phyloP scores from a whole-genome alignment of 805 yeast genomes.

The Novakomyces olei region DNA sequence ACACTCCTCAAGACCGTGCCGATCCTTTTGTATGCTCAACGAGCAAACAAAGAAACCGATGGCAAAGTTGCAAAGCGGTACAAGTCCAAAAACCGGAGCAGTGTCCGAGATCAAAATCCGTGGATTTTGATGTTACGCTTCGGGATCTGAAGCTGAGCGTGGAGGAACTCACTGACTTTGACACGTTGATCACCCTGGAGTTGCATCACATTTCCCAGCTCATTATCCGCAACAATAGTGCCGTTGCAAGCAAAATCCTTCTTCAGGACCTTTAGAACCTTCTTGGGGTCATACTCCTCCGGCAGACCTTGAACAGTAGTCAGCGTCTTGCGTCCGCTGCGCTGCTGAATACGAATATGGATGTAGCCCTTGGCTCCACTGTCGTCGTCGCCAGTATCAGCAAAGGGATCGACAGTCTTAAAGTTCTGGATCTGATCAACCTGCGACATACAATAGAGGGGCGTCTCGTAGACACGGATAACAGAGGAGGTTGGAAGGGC shows the following conservation, averaged over 20 bases:
- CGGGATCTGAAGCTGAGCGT: constrained; percentile 64
- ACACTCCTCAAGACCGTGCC: no score
- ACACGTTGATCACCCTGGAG: constrained; percentile 98
- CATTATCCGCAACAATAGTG: constrained; percentile 88
- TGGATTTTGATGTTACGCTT: constrained; percentile 95
- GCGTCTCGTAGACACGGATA: no score
- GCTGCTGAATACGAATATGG: constrained; percentile 91
- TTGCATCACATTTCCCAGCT: constrained; percentile 91
- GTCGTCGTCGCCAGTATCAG: constrained; percentile 99
- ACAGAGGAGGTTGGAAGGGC: no score
- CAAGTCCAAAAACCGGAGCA: no score
- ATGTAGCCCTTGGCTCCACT: constrained; percentile 83
- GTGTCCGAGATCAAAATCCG: no score
- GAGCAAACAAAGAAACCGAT: no score
- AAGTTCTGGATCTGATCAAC: no score
- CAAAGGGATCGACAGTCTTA: constrained; percentile 55
- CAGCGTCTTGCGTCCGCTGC: constrained; percentile 96
- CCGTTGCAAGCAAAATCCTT: constrained; percentile 98
- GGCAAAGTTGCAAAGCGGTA: no score
- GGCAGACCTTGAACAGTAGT: constrained; percentile 98
- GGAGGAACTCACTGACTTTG: constrained; percentile 81
- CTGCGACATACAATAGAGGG: no score
- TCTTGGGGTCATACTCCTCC: constrained; percentile 79
- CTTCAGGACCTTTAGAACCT: constrained; percentile 78
- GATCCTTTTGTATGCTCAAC: no score